A percentile compares a stretch with the other conserved stretches of the same genome.
phyloP scores from a whole-genome alignment of 352 stramenopile species.

The Phytopythium aichiense region DNA sequence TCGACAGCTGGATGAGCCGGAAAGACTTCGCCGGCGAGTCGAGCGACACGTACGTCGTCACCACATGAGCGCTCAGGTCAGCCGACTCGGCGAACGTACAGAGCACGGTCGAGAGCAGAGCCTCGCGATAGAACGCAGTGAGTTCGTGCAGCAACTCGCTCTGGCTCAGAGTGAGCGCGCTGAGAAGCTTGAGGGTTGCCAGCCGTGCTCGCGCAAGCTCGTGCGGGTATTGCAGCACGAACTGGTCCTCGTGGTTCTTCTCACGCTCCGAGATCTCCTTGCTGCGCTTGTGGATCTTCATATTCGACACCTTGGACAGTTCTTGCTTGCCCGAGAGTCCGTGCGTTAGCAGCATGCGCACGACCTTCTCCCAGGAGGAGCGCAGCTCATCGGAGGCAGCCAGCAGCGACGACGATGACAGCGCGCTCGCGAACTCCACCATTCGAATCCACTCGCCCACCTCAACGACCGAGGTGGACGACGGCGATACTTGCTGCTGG shows the following conservation, averaged over 20 bases:
- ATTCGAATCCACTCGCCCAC: slow-evolving; percentile 34
- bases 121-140: slow-evolving; percentile 53
- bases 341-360: slow-evolving; percentile 46
- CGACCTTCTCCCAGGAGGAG: slow-evolving; percentile 49
- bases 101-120: slow-evolving; percentile 51
- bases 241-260: slow-evolving; percentile 30
- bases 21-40: slow-evolving; percentile 37
- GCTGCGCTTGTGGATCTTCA: slow-evolving; percentile 53
- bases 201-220: slow-evolving; percentile 36
- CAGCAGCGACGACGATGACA: slow-evolving; percentile 20
- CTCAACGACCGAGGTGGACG: slow-evolving; percentile 31
- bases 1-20: slow-evolving; percentile 44
- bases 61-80: slow-evolving; percentile 46
- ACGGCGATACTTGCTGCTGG: slow-evolving; percentile 23
- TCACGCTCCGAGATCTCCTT: slow-evolving; percentile 22
- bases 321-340: slow-evolving; percentile 59
- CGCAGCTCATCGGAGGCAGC: slow-evolving; percentile 22
- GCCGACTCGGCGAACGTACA: slow-evolving; percentile 48
- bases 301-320: slow-evolving; percentile 33
- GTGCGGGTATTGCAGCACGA: slow-evolving; percentile 39
- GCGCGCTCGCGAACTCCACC: slow-evolving; percentile 29
- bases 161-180: slow-evolving; percentile 31
- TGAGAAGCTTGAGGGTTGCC: slow-evolving; percentile 44
- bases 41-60: slow-evolving; percentile 52
- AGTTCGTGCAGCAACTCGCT: slow-evolving; percentile 49